Percentiles rank a stretch among this genome's conserved stretches.
Evolutionary conservation across 2,329 filamentous ascomycete genomes (phyloP).

Genomic region (Arthrobotrys megalospora): DNA sequence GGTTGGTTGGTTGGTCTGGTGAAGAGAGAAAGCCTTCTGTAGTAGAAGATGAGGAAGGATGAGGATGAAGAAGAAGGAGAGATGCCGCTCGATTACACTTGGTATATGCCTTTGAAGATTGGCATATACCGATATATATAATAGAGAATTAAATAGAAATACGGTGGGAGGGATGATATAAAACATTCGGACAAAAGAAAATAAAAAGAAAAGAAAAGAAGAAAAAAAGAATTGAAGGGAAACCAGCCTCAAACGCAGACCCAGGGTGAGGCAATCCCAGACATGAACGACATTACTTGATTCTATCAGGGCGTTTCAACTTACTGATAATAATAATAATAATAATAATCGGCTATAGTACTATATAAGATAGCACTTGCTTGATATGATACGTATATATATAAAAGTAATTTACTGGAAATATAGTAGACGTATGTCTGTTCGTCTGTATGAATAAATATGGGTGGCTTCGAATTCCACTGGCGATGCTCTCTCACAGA

Average conservation of each 20-base stretch:
- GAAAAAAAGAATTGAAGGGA: constrained; percentile 1
- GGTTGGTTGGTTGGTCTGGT: background rate
- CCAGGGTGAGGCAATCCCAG: constrained; percentile 22
- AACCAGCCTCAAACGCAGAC: constrained; percentile 15
- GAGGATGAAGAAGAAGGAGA: background rate
- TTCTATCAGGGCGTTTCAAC: constrained; percentile 24
- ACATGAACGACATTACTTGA: constrained; percentile 19
- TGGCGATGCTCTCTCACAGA: constrained; percentile 3
- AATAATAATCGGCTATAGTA: constrained; percentile 5
- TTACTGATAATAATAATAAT: constrained; percentile 10
- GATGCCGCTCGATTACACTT: constrained; percentile 1
- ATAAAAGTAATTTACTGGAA: background rate
- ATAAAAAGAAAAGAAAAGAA: constrained; percentile 10
- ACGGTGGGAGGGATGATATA: background rate
- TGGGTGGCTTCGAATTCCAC: background rate
- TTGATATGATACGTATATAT: background rate
- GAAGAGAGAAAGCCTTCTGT: background rate
- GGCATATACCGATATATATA: constrained; percentile 2
- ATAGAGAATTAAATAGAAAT: background rate
- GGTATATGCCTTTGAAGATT: background rate
- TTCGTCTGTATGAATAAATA: background rate
- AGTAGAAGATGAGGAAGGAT: background rate
- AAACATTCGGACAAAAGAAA: constrained; percentile 8
- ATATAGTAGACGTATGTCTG: background rate
- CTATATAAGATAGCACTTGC: background rate